phyloP scores from a whole-genome alignment of 208 protist genomes.

The Angomonas ambiguus region DNA sequence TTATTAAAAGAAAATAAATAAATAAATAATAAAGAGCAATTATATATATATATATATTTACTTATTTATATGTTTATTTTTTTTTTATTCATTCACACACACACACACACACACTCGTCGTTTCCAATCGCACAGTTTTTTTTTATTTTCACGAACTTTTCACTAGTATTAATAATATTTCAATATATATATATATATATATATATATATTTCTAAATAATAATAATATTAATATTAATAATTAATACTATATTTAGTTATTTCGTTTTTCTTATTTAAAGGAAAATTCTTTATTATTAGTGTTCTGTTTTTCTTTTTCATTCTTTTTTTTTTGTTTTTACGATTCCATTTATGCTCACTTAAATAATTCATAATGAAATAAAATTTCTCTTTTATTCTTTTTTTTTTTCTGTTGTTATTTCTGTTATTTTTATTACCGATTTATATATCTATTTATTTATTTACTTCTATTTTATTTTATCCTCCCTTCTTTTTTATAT shows the following conservation, averaged over 20 bases:
- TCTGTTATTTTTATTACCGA: too few species aligned
- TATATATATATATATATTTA: constrained; percentile 7
- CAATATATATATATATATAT: constrained; percentile 1
- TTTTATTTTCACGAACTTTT: background rate
- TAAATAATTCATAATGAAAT: too few species aligned
- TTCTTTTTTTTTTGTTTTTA: constrained; percentile 10
- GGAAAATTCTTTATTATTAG: background rate
- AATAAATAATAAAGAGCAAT: constrained; percentile 9
- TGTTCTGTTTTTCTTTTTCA: constrained; percentile 8
- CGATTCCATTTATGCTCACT: too few species aligned
- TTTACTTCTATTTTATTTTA: too few species aligned
- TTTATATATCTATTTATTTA: constrained; percentile 15
- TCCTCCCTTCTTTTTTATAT: too few species aligned
- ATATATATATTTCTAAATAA: constrained; percentile 5
- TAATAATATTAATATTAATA: too few species aligned
- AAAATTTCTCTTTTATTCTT: too few species aligned
- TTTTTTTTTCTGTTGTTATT: constrained; percentile 5
- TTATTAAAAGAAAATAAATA: constrained; percentile 77
- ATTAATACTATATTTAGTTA: background rate
- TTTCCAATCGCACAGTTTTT: too few species aligned
- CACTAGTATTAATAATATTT: background rate
- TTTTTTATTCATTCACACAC: too few species aligned
- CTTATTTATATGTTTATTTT: constrained; percentile 8
- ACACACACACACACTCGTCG: too few species aligned
- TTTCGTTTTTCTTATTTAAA: background rate